Percentiles rank a stretch among this genome's conserved stretches.
phyloP scores from a whole-genome alignment of 805 yeast species.

The Yarrowia deformans region DNA sequence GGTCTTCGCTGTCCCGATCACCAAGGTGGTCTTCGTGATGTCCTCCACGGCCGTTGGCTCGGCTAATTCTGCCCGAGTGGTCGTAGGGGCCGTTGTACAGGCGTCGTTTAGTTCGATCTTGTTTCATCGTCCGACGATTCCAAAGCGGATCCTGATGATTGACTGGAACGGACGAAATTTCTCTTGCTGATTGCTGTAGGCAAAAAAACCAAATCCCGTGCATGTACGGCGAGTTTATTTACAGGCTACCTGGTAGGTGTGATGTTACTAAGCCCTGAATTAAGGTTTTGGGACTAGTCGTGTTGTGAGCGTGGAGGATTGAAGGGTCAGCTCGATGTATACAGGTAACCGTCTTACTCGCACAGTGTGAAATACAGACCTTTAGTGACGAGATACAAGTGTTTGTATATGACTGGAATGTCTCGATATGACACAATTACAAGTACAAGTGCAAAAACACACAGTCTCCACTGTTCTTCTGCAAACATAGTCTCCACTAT shows the following conservation, averaged over 20 bases:
- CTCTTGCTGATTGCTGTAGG: slow-evolving; percentile 14
- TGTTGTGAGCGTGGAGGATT: background rate
- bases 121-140: slow-evolving; percentile 12
- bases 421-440: too few species aligned
- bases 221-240: slow-evolving; percentile 14
- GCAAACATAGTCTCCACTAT: too few species aligned
- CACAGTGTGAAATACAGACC: too few species aligned
- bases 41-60: background rate
- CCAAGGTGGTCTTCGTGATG: background rate
- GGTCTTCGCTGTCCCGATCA: background rate
- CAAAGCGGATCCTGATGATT: slow-evolving; percentile 7
- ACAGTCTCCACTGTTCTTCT: too few species aligned
- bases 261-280: background rate
- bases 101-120: slow-evolving; percentile 24
- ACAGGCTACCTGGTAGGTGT: background rate
- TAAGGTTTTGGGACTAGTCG: background rate
- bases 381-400: too few species aligned
- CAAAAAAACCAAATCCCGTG: slow-evolving; percentile 25
- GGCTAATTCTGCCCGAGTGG: background rate
- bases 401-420: too few species aligned
- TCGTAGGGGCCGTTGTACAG: slow-evolving; percentile 27
- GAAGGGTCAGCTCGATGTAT: too few species aligned
- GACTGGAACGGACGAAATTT: background rate
- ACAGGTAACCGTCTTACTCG: too few species aligned
- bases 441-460: too few species aligned